Conservation (phyloP, 495 filamentous ascomycete species). For the Xylaria nigripes region DNA sequence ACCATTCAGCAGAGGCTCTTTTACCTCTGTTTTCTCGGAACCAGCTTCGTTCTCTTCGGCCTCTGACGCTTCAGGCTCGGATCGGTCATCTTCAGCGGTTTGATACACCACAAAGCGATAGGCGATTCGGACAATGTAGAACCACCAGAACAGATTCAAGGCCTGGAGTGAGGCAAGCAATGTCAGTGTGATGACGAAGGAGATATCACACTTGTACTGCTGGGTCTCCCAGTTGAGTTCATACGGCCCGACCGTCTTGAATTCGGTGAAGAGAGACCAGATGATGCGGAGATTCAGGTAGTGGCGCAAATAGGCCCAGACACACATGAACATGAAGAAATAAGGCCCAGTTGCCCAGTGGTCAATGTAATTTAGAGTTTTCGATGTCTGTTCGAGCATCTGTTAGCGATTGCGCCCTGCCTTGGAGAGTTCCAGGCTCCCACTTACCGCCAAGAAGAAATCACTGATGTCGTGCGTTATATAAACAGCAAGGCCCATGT, state of each 20-base stretch:
- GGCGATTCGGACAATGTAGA: conserved; percentile 68
- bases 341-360: conserved; percentile 68
- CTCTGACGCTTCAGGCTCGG: conserved; percentile 43
- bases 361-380: conserved; percentile 89
- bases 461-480: conserved; percentile 94
- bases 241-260: conserved; percentile 81
- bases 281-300: conserved; percentile 85
- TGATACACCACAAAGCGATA: conserved; percentile 45
- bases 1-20: conserved; percentile 18
- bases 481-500: conserved; percentile 94
- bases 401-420: conserved; percentile 3
- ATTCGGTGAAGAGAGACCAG: conserved; percentile 76
- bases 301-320: conserved; percentile 92
- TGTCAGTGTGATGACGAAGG: conserved; percentile 62
- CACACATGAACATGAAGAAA: conserved; percentile 70
- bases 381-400: conserved; percentile 59
- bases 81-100: conserved; percentile 44
- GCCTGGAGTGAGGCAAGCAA: conserved; percentile 68
- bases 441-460: conserved; percentile 89
- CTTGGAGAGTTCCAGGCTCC: background rate
- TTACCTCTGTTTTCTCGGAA: conserved; percentile 12
- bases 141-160: conserved; percentile 84
- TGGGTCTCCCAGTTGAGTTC: conserved; percentile 76
- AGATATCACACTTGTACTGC: conserved; percentile 75
- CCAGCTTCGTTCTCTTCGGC: conserved; percentile 31